These are phyloP conservation scores for Silene vulgaris DNA, from an alignment of 179 eudicot genomes.

Conservation along the genomic window DNA sequence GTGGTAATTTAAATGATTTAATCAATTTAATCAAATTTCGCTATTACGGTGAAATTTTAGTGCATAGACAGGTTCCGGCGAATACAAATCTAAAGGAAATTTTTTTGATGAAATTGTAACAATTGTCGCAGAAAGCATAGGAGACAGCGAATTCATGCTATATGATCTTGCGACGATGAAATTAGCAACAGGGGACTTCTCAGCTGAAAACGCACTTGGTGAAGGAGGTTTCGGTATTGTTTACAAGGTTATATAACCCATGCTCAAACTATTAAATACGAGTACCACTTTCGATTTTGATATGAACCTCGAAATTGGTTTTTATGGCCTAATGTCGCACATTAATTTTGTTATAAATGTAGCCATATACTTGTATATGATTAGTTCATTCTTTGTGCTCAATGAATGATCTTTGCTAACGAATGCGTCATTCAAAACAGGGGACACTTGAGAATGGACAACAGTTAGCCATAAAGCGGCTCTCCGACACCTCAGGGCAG, in stretches of 20 bases:
- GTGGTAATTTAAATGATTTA: too few species aligned
- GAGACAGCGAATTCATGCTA: not conserved
- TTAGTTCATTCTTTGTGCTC: too few species aligned
- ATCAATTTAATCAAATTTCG: too few species aligned
- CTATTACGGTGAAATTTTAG: too few species aligned
- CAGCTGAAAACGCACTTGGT: constrained; percentile 22
- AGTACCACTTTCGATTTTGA: too few species aligned
- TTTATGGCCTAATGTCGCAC: too few species aligned
- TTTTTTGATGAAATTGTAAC: too few species aligned
- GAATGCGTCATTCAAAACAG: not conserved
- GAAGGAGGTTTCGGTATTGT: constrained; percentile 36
- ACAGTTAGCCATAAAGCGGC: constrained; percentile 30
- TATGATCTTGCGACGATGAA: not conserved
- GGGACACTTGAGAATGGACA: constrained; percentile 21
- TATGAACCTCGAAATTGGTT: too few species aligned
- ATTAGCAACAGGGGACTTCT: not conserved
- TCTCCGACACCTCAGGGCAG: constrained; percentile 26
- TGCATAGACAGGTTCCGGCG: too few species aligned
- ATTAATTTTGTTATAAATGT: too few species aligned
- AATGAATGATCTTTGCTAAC: not conserved
- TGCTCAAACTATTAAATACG: too few species aligned
- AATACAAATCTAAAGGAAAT: not conserved
- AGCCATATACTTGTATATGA: too few species aligned
- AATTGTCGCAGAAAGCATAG: not conserved
- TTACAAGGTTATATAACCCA: constrained; percentile 23